Conservation (phyloP, 2,329 filamentous ascomycete genomes). For the Decorospora gaudefroyi region DNA sequence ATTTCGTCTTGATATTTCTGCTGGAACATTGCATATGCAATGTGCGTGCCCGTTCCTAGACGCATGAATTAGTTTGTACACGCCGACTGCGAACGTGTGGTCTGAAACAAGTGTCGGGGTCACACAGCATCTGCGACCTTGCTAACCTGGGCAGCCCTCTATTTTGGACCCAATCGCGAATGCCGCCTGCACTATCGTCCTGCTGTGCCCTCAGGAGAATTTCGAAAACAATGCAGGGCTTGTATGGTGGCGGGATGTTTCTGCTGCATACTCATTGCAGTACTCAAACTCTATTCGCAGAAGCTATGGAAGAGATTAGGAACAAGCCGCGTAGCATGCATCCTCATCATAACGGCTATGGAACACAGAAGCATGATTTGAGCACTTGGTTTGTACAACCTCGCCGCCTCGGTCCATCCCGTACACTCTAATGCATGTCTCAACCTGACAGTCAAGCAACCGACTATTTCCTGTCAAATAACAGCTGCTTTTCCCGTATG, state of each 20-base stretch:
- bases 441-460: constrained; percentile 4
- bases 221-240: constrained; percentile 6
- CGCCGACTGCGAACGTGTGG: constrained; percentile 21
- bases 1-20: constrained; percentile 14
- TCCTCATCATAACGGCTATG: neutral
- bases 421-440: constrained; percentile 10
- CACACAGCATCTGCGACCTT: constrained; percentile 10
- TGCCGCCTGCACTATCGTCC: constrained; percentile 9
- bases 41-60: constrained; percentile 17
- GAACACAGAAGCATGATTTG: neutral
- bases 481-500: constrained; percentile 4
- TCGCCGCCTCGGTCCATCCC: constrained; percentile 1
- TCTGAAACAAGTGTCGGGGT: constrained; percentile 15
- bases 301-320: neutral
- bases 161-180: constrained; percentile 3
- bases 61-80: constrained; percentile 13
- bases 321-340: neutral
- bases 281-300: constrained; percentile 4
- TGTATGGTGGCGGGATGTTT: constrained; percentile 12
- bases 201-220: constrained; percentile 14
- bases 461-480: constrained; percentile 11
- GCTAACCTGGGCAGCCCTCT: constrained; percentile 1
- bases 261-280: constrained; percentile 11
- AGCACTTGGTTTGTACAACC: neutral
- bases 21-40: constrained; percentile 19